These are phyloP conservation scores for Fusarium sp. DNA, from an alignment of 2,329 filamentous ascomycete genomes.

Conservation along the genomic window DNA sequence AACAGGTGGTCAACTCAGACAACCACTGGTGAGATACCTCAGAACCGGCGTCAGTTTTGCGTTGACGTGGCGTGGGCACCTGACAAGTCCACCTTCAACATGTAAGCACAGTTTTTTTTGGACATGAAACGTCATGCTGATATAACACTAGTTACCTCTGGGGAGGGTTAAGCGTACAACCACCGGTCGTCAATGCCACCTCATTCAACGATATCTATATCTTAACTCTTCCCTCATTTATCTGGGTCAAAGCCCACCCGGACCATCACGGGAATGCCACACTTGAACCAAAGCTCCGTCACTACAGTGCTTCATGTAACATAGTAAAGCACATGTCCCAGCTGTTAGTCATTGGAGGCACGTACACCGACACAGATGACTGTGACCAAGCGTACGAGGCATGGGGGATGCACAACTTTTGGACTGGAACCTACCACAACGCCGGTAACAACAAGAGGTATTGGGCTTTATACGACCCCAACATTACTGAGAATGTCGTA, in stretches of 20 bases:
- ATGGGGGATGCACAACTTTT: slow-evolving; percentile 9
- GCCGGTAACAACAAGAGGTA: neutral
- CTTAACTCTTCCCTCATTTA: neutral
- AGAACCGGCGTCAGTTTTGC: neutral
- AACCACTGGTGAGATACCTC: neutral
- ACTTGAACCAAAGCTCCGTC: neutral
- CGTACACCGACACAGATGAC: neutral
- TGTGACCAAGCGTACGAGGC: neutral
- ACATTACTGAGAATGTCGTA: neutral
- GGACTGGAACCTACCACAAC: neutral
- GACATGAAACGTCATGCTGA: too few species aligned
- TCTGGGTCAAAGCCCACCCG: neutral
- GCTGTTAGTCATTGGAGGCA: neutral
- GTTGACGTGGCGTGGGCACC: neutral
- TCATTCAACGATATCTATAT: slow-evolving; percentile 7
- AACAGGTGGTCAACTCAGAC: neutral
- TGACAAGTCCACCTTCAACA: neutral
- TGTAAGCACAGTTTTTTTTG: neutral
- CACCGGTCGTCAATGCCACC: neutral
- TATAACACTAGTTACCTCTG: neutral
- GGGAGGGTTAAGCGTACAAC: neutral
- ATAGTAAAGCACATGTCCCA: slow-evolving; percentile 6
- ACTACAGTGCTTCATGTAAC: neutral
- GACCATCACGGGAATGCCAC: neutral
- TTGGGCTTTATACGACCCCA: neutral